These are phyloP conservation scores for Diplocarpon rosae DNA, from an alignment of 2,329 filamentous ascomycete species.

Conservation along the genomic window DNA sequence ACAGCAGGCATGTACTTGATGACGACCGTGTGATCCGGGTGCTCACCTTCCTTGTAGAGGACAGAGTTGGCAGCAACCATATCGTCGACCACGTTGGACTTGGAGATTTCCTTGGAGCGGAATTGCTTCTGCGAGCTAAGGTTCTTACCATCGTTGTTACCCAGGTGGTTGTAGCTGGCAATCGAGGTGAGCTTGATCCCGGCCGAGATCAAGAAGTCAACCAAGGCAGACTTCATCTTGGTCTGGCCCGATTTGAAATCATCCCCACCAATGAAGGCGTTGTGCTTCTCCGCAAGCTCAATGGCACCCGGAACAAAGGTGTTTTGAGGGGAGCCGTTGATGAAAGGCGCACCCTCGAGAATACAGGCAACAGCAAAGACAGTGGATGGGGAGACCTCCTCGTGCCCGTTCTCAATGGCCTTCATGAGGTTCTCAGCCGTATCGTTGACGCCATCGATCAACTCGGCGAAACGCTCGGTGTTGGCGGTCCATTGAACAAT, in stretches of 20 bases:
- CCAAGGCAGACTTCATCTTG: slow-evolving; percentile 99
- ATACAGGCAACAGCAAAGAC: slow-evolving; percentile 93
- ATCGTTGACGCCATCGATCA: slow-evolving; percentile 84
- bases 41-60: slow-evolving; percentile 83
- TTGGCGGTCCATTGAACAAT: slow-evolving; percentile 98
- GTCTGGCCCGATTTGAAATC: slow-evolving; percentile 99
- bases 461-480: slow-evolving; percentile 90
- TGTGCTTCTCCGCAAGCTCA: slow-evolving; percentile 75
- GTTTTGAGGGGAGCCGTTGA: slow-evolving; percentile 99
- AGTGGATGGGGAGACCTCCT: slow-evolving; percentile 89
- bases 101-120: slow-evolving; percentile 99
- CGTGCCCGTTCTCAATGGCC: slow-evolving; percentile 75
- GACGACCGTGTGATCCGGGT: slow-evolving; percentile 95
- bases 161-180: slow-evolving; percentile 97
- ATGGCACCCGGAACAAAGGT: slow-evolving; percentile 94
- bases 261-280: slow-evolving; percentile 88
- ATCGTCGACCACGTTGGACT: slow-evolving; percentile 98
- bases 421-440: slow-evolving; percentile 88
- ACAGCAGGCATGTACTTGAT: slow-evolving; percentile 99
- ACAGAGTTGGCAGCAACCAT: slow-evolving; percentile 96
- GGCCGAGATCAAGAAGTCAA: slow-evolving; percentile 96
- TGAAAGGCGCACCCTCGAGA: slow-evolving; percentile 82
- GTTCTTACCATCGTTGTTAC: slow-evolving; percentile 99
- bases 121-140: slow-evolving; percentile 95
- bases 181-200: slow-evolving; percentile 99